Evolutionary conservation across 192 early-diverging fungal genomes (phyloP).

Genomic region (Phycomyces nitens): DNA sequence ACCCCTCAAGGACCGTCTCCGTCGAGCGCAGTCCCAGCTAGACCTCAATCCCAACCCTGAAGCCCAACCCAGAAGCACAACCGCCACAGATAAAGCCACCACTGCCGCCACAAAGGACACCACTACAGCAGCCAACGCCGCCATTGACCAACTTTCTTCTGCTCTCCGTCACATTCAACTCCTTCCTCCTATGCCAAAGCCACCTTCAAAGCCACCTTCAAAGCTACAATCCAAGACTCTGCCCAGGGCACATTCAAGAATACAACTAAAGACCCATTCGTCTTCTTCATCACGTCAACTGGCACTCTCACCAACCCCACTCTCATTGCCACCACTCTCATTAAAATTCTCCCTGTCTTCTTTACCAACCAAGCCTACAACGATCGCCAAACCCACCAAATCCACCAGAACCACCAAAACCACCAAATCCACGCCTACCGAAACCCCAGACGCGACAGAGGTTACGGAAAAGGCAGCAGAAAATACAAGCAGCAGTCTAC

Average conservation of each 20-base stretch:
- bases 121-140: neutral
- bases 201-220: neutral
- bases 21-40: conserved; percentile 8
- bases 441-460: neutral
- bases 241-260: too few relatives aligned
- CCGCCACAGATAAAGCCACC: neutral
- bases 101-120: neutral
- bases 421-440: too few relatives aligned
- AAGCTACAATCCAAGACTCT: too few relatives aligned
- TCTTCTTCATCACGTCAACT: neutral
- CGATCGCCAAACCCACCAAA: neutral
- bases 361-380: conserved; percentile 1
- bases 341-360: neutral
- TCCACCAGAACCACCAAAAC: neutral
- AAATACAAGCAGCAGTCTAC: neutral
- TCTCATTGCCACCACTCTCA: neutral
- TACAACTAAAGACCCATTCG: too few relatives aligned
- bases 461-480: neutral
- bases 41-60: neutral
- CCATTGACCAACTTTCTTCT: neutral
- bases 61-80: neutral
- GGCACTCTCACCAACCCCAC: neutral
- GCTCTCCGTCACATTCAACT: neutral
- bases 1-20: neutral
- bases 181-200: neutral